Percentiles rank a stretch among this genome's conserved stretches.
phyloP scores from a whole-genome alignment of 1,284 basidiomycete genomes.

The Leccinum brunneo-olivaceum region DNA sequence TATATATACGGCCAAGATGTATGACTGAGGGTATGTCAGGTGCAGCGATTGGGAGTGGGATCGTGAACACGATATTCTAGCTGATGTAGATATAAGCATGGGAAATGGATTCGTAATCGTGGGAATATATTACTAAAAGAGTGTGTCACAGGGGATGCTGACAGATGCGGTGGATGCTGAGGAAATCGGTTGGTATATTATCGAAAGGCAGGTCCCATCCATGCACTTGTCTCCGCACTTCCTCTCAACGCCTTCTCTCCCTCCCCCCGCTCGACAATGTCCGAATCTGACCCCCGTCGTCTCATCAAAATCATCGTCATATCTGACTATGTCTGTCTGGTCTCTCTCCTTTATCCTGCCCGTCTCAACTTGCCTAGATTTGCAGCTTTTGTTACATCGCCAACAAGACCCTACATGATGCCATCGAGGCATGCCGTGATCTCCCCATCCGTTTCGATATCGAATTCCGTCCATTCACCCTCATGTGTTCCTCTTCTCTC shows the following conservation, averaged over 20 bases:
- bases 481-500: conserved; percentile 46
- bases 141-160: conserved; percentile 24
- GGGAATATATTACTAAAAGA: conserved; percentile 20
- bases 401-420: conserved; percentile 63
- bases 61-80: conserved; percentile 42
- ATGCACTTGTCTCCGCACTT: conserved; percentile 13
- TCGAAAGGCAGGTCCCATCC: conserved; percentile 22
- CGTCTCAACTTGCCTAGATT: conserved; percentile 34
- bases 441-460: conserved; percentile 64
- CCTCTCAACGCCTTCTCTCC: neutral
- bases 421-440: conserved; percentile 54
- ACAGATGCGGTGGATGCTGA: conserved; percentile 28
- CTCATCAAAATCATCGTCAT: conserved; percentile 61
- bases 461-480: conserved; percentile 67
- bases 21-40: conserved; percentile 21
- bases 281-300: conserved; percentile 28
- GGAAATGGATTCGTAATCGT: conserved; percentile 18
- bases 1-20: neutral
- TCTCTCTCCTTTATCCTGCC: conserved; percentile 6
- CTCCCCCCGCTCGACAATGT: conserved; percentile 15
- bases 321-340: conserved; percentile 62
- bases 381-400: conserved; percentile 74
- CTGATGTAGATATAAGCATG: conserved; percentile 15
- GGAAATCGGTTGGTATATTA: conserved; percentile 27
- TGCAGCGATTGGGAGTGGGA: conserved; percentile 40